Evolutionary conservation across 169 alveolate species (phyloP).

Genomic region (Cyclospora cayetanensis): DNA sequence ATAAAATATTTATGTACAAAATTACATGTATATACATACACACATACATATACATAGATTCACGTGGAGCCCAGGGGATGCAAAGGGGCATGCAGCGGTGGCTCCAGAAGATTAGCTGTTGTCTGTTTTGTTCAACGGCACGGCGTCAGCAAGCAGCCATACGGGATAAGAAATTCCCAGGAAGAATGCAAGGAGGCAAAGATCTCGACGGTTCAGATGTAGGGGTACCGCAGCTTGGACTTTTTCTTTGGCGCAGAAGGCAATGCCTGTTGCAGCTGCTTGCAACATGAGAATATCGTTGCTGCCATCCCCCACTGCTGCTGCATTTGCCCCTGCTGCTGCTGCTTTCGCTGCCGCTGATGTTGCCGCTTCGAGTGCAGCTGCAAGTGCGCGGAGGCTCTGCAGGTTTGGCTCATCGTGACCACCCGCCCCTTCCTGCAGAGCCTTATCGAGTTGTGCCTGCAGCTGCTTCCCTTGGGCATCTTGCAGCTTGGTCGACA

Average conservation of each 20-base stretch:
- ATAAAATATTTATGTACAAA: too few species aligned
- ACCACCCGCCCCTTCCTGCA: too few species aligned
- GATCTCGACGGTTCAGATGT: conserved; percentile 43
- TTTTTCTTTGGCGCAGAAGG: conserved; percentile 44
- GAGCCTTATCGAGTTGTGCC: too few species aligned
- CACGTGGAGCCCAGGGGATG: too few species aligned
- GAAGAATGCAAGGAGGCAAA: background rate
- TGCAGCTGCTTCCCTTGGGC: background rate
- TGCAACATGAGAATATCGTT: conserved; percentile 49
- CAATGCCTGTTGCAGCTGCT: conserved; percentile 53
- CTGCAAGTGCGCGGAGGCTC: background rate
- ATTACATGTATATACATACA: too few species aligned
- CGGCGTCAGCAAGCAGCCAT: conserved; percentile 6
- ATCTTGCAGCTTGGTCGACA: background rate
- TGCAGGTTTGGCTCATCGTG: too few species aligned
- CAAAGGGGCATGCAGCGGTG: too few species aligned
- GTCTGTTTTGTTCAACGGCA: too few species aligned
- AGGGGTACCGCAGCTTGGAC: conserved; percentile 1
- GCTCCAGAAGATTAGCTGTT: too few species aligned
- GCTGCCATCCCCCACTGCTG: conserved; percentile 55
- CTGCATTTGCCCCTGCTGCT: conserved; percentile 2
- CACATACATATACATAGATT: too few species aligned
- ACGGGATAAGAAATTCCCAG: conserved; percentile 28
- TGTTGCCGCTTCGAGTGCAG: background rate
- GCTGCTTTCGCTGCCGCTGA: background rate